Conservation (phyloP, 2,329 filamentous ascomycete genomes). For the Talaromyces sp. region DNA sequence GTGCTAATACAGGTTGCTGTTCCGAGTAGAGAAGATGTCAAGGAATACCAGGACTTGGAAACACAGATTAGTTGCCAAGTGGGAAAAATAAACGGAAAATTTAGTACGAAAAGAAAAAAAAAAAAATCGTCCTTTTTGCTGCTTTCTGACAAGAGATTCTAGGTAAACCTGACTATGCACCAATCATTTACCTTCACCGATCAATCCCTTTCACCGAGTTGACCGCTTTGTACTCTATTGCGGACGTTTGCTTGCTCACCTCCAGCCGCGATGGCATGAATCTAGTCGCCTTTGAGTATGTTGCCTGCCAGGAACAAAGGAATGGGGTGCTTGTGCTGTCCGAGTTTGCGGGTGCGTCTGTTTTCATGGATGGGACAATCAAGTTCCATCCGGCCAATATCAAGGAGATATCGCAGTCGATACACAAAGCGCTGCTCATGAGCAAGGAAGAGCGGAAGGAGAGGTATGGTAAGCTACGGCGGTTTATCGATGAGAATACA, state of each 20-base stretch:
- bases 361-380: conserved; percentile 75
- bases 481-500: conserved; percentile 90
- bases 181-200: conserved; percentile 93
- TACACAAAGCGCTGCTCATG: conserved; percentile 85
- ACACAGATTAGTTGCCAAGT: conserved; percentile 89
- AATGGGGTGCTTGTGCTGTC: conserved; percentile 91
- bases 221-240: conserved; percentile 83
- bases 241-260: conserved; percentile 81
- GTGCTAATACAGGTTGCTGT: conserved; percentile 91
- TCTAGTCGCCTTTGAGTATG: conserved; percentile 93
- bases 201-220: conserved; percentile 90
- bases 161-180: conserved; percentile 89
- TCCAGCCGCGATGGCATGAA: conserved; percentile 97
- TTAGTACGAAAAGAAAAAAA: conserved; percentile 46
- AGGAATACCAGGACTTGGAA: conserved; percentile 90
- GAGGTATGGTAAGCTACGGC: conserved; percentile 78
- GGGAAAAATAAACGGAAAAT: conserved; percentile 88
- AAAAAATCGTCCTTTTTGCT: neutral
- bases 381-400: conserved; percentile 96
- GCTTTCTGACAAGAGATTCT: neutral
- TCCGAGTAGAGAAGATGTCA: conserved; percentile 76
- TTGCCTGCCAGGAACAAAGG: conserved; percentile 78
- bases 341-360: conserved; percentile 90
- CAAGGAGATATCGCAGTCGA: conserved; percentile 80
- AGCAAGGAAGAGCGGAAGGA: conserved; percentile 69